A percentile compares a stretch with the other conserved stretches of the same genome.
Conservation (phyloP, 352 stramenopile species). For the Aphanomyces stellatus region DNA sequence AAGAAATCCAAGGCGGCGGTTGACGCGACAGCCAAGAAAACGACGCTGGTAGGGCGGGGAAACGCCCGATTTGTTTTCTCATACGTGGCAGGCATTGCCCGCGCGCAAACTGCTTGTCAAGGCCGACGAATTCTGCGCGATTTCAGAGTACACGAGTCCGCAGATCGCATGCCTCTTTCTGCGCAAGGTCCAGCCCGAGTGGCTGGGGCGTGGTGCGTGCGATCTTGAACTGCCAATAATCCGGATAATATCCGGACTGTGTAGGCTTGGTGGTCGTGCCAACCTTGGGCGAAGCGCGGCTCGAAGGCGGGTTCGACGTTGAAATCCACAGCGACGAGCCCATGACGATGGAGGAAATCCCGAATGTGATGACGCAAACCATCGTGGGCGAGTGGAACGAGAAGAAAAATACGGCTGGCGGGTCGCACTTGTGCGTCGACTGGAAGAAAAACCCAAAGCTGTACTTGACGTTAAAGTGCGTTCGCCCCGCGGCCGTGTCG, state of each 20-base stretch:
- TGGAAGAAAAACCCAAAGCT: slow-evolving; percentile 87
- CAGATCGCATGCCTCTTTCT: slow-evolving; percentile 52
- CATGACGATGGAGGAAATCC: slow-evolving; percentile 50
- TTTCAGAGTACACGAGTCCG: slow-evolving; percentile 50
- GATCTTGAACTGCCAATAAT: neutral
- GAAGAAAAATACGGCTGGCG: slow-evolving; percentile 33
- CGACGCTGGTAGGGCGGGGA: slow-evolving; percentile 5
- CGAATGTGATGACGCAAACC: slow-evolving; percentile 56
- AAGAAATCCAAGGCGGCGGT: slow-evolving; percentile 1
- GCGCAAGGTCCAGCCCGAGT: slow-evolving; percentile 53
- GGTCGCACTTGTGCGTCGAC: slow-evolving; percentile 62
- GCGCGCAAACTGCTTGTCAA: slow-evolving; percentile 56
- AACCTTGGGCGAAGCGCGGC: slow-evolving; percentile 55
- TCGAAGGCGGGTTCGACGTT: slow-evolving; percentile 73
- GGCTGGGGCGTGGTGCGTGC: slow-evolving; percentile 31
- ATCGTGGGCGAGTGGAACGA: slow-evolving; percentile 71
- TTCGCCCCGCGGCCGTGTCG: slow-evolving; percentile 57
- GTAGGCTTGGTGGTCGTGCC: slow-evolving; percentile 64
- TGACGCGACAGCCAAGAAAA: slow-evolving; percentile 7
- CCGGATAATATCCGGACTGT: neutral
- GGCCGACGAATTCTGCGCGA: slow-evolving; percentile 61
- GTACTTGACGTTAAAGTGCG: slow-evolving; percentile 58
- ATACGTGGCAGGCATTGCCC: slow-evolving; percentile 25
- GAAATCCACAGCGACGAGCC: slow-evolving; percentile 79
- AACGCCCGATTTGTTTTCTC: too few species aligned